Percentiles rank a stretch among this genome's conserved stretches.
Evolutionary conservation across 805 yeast genomes (phyloP).

Genomic region (Teunomyces tritomae): DNA sequence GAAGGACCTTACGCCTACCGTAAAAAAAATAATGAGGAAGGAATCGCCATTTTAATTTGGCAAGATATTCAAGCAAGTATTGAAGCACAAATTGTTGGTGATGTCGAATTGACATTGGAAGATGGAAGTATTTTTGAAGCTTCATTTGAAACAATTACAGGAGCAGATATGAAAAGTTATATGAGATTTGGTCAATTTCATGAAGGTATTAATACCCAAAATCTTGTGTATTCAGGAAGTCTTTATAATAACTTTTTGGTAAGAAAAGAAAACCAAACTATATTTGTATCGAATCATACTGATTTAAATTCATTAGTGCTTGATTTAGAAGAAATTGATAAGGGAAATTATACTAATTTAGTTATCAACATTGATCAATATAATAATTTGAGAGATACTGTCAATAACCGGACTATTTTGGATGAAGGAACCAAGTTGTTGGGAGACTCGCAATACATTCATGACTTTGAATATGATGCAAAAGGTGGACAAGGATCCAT

Average conservation of each 20-base stretch:
- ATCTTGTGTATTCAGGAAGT: not conserved
- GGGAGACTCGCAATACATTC: conserved; percentile 42
- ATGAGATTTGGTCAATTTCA: not conserved
- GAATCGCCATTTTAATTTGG: conserved; percentile 13
- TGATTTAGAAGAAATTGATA: not conserved
- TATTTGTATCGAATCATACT: not conserved
- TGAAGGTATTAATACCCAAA: not conserved
- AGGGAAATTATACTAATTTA: not conserved
- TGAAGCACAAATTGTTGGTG: conserved; percentile 30
- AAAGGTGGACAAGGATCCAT: too few species aligned
- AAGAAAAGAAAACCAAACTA: not conserved
- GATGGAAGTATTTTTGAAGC: conserved; percentile 36
- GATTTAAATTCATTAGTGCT: not conserved
- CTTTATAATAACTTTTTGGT: not conserved
- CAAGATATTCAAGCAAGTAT: conserved; percentile 41
- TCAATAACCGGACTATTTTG: conserved; percentile 18
- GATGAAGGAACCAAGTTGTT: conserved; percentile 32
- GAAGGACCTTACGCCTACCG: not conserved
- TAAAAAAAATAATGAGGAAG: conserved; percentile 22
- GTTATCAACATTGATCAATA: conserved; percentile 25
- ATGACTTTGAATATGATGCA: too few species aligned
- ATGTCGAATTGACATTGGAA: conserved; percentile 32
- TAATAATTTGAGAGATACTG: conserved; percentile 13
- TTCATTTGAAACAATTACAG: conserved; percentile 7
- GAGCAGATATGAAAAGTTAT: not conserved